Percentiles rank a stretch among this genome's conserved stretches.
These are phyloP conservation scores for Silene latifolia DNA, from an alignment of 148 eudicot genomes.

Conservation along the genomic window DNA sequence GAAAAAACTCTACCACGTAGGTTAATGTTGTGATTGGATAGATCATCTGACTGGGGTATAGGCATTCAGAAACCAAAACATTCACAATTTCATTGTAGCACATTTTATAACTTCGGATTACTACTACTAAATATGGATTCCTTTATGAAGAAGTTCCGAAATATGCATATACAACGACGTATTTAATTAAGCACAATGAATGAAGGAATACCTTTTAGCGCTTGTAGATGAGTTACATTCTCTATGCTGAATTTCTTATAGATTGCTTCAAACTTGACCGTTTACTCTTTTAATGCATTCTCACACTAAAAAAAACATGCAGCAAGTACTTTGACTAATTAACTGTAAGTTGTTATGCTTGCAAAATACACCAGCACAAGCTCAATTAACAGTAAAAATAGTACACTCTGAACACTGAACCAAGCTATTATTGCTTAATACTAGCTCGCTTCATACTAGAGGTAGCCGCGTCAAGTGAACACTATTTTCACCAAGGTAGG, in stretches of 20 bases:
- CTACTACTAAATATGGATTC: neutral
- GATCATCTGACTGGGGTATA: neutral
- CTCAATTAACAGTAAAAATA: no score
- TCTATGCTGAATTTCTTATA: constrained; percentile 73
- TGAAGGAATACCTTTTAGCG: constrained; percentile 58
- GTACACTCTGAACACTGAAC: neutral
- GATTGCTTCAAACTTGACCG: constrained; percentile 62
- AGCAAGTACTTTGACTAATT: neutral
- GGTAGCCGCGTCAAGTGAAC: no score
- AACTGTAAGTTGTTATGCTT: neutral
- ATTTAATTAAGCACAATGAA: neutral
- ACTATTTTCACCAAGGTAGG: no score
- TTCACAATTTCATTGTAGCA: neutral
- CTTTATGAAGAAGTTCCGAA: neutral
- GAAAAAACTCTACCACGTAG: neutral
- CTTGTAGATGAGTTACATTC: constrained; percentile 66
- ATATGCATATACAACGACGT: neutral
- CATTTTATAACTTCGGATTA: neutral
- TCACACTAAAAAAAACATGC: constrained; percentile 60
- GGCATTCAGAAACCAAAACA: neutral
- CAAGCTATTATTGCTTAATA: no score
- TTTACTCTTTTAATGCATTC: constrained; percentile 66
- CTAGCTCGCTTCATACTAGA: no score
- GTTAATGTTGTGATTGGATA: neutral
- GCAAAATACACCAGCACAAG: neutral